phyloP scores from a whole-genome alignment of 768 basidiomycete genomes.

The Boletus subparvulus region DNA sequence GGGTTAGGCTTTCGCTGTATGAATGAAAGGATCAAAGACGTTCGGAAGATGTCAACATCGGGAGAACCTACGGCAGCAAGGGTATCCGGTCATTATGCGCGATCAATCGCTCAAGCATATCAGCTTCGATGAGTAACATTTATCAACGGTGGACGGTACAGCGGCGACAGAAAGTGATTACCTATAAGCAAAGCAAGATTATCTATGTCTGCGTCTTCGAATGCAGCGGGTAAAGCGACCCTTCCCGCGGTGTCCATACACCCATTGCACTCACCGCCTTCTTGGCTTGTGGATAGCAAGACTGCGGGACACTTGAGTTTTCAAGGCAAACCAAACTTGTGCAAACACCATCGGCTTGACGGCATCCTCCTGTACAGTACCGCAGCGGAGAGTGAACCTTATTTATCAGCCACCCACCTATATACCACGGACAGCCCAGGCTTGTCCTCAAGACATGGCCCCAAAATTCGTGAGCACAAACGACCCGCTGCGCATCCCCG shows the following conservation, averaged over 20 bases:
- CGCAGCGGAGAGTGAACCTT: slow-evolving; percentile 55
- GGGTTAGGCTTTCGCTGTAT: slow-evolving; percentile 80
- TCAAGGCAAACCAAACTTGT: slow-evolving; percentile 31
- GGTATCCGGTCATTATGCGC: slow-evolving; percentile 95
- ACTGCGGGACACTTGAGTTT: not conserved
- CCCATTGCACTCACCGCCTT: slow-evolving; percentile 63
- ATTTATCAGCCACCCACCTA: slow-evolving; percentile 34
- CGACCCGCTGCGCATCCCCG: not conserved
- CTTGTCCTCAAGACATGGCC: slow-evolving; percentile 53
- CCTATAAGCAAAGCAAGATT: slow-evolving; percentile 87
- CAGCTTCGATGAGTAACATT: slow-evolving; percentile 52
- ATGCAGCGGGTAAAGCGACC: slow-evolving; percentile 79
- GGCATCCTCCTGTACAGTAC: slow-evolving; percentile 54
- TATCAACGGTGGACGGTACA: slow-evolving; percentile 18
- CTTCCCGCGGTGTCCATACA: slow-evolving; percentile 71
- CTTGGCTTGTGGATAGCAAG: slow-evolving; percentile 25
- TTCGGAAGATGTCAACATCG: slow-evolving; percentile 8
- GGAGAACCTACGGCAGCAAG: slow-evolving; percentile 67
- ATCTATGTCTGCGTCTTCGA: slow-evolving; percentile 83
- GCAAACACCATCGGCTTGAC: slow-evolving; percentile 35
- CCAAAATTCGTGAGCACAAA: slow-evolving; percentile 65
- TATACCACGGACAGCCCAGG: not conserved
- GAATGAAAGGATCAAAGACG: slow-evolving; percentile 23
- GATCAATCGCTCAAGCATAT: slow-evolving; percentile 95
- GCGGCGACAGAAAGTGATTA: slow-evolving; percentile 37